Base-by-base conservation (phyloP, 1,284 basidiomycete species). In the Ceratobasidium sp. region DNA sequence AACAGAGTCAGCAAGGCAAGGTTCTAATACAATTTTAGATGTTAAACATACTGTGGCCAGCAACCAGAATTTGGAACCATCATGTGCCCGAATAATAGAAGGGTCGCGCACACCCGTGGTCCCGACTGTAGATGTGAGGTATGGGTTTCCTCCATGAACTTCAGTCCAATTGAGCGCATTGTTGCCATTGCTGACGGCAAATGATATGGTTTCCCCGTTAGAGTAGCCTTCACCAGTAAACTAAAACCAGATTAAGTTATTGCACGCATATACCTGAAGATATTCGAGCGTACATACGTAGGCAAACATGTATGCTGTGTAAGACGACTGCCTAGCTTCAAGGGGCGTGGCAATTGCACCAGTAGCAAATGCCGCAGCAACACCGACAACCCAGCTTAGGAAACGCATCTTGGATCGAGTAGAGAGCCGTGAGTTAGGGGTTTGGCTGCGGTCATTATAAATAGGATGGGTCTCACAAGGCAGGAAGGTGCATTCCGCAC, bases 121-220 rank as follows among this genome's bases (percentile, higher is more conserved):
- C 9, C 66, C 66, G 29, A 71, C 53, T 27, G 66, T 71, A 1
- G 66, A 71, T 16, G 66, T 71, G 37, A 71, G 54, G n/a, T 71
- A 71, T 7, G 66, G 66, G 16, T 43, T 71, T 1, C 66, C 66
- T 34, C 66, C 53, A 29, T 71, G 29, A 46, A 71, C 66, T 59
- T 71, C 66, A 24, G 66, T 71, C 66, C 66, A 71, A 53, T 71
- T 39, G 24, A 71, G 41, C 16, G 66, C 53, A 27, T 71, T 43
- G 54, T 71, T 71, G 37, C 66, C 66, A 24, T 71, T 71, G 66
- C 66, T 71, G 34, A 71, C 66, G n/a, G 66, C 66, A 22, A 71
- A 71, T 16, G 66, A 71, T 2, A 71, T 71, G n/a, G 66, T 71
- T 31, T 71, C 66, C 22, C 66, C 66, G 31, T 71, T 59, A 13